phyloP scores from a whole-genome alignment of 2,329 filamentous ascomycete genomes.

The Nigrospora sphaerica region DNA sequence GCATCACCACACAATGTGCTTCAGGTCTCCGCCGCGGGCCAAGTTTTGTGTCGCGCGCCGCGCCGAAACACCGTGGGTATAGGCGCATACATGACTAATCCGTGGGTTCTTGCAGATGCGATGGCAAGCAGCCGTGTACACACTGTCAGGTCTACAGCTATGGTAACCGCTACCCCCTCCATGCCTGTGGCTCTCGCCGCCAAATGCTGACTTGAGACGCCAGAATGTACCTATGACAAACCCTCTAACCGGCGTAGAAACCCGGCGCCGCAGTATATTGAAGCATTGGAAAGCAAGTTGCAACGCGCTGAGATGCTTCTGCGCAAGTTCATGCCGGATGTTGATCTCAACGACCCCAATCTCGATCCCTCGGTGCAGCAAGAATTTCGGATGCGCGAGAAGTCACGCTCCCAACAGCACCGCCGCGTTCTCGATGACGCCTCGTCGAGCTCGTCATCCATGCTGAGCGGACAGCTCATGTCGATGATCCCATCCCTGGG shows the following conservation, averaged over 20 bases:
- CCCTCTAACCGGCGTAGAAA: constrained; percentile 87
- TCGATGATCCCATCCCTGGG: constrained; percentile 95
- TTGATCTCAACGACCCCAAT: constrained; percentile 78
- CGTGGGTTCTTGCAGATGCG: constrained; percentile 28
- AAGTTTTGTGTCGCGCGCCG: too few species aligned
- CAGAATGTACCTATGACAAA: constrained; percentile 93
- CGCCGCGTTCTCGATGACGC: constrained; percentile 26
- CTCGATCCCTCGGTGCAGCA: constrained; percentile 72
- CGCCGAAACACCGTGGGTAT: too few species aligned
- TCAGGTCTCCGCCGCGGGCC: background rate
- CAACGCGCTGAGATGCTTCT: constrained; percentile 78
- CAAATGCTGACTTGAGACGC: background rate
- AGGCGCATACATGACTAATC: too few species aligned
- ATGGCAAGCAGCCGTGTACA: constrained; percentile 82
- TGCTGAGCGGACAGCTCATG: constrained; percentile 66
- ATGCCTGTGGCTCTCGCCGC: background rate
- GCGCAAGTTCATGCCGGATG: constrained; percentile 71
- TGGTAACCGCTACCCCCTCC: constrained; percentile 48
- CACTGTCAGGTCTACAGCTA: constrained; percentile 99
- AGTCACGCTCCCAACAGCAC: constrained; percentile 35
- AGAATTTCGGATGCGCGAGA: constrained; percentile 52
- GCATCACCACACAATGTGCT: background rate
- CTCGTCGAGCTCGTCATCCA: constrained; percentile 22
- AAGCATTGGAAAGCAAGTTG: constrained; percentile 75
- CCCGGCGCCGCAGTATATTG: constrained; percentile 86